Conservation (phyloP, 2,329 filamentous ascomycete species). For the Sporothrix pallida region DNA sequence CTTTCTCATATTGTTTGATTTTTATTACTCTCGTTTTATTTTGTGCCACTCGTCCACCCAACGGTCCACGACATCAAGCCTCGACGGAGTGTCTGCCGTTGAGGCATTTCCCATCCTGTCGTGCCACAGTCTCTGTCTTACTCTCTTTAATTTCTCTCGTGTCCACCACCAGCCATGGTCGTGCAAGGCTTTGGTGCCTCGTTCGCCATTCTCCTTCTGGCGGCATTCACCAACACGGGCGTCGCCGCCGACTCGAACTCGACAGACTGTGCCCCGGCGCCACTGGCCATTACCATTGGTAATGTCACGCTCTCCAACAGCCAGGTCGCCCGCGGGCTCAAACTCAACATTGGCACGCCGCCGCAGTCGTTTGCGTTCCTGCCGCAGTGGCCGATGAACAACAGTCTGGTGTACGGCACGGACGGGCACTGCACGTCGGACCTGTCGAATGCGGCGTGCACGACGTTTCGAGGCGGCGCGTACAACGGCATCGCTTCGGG, state of each 20-base stretch:
- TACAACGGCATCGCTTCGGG: constrained; percentile 30
- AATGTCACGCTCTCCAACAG: constrained; percentile 30
- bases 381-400: constrained; percentile 36
- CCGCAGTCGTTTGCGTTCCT: constrained; percentile 14
- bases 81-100: background rate
- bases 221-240: background rate
- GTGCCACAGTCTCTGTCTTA: background rate
- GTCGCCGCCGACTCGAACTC: background rate
- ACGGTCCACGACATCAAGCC: too few relatives aligned
- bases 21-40: too few relatives aligned
- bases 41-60: too few relatives aligned
- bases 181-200: background rate
- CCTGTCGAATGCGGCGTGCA: constrained; percentile 25
- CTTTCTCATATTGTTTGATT: too few relatives aligned
- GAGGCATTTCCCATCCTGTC: background rate
- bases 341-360: background rate
- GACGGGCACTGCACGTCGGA: constrained; percentile 31
- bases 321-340: constrained; percentile 20
- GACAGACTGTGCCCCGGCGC: constrained; percentile 5
- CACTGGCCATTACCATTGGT: constrained; percentile 23
- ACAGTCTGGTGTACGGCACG: constrained; percentile 34
- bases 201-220: background rate
- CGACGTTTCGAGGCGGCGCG: constrained; percentile 35
- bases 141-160: background rate
- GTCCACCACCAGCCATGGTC: background rate